phyloP scores from a whole-genome alignment of 768 basidiomycete genomes.

The Imleria badia region DNA sequence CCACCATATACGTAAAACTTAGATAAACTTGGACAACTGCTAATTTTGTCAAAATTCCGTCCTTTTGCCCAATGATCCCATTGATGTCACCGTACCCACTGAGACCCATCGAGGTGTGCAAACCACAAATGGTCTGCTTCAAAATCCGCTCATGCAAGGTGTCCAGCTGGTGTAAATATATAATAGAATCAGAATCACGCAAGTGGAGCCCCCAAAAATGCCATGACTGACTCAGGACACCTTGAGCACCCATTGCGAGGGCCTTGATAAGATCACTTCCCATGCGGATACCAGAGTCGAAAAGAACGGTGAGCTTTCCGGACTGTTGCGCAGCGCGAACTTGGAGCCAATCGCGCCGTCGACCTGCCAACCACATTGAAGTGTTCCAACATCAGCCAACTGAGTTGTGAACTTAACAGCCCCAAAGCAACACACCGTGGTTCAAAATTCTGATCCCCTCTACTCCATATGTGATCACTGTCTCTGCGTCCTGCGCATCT shows the following conservation, averaged over 20 bases:
- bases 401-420: not conserved
- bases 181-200: not conserved
- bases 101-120: slow-evolving; percentile 64
- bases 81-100: slow-evolving; percentile 54
- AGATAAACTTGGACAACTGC: no score
- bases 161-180: slow-evolving; percentile 50
- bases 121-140: slow-evolving; percentile 62
- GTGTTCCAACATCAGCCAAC: not conserved
- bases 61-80: slow-evolving; percentile 59
- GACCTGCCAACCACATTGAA: slow-evolving; percentile 66
- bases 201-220: not conserved
- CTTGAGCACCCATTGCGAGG: slow-evolving; percentile 83
- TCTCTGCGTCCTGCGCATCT: slow-evolving; percentile 45
- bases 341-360: slow-evolving; percentile 77
- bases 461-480: slow-evolving; percentile 42
- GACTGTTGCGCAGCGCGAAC: slow-evolving; percentile 56
- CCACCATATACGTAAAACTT: no score
- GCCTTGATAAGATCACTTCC: slow-evolving; percentile 86
- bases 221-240: slow-evolving; percentile 60
- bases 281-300: slow-evolving; percentile 71
- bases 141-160: slow-evolving; percentile 77
- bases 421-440: slow-evolving; percentile 26
- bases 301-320: slow-evolving; percentile 70
- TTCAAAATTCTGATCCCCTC: slow-evolving; percentile 50
- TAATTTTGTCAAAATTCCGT: slow-evolving; percentile 23